Conservation (phyloP, 768 basidiomycete genomes). For the Amanita pallidorosea region DNA sequence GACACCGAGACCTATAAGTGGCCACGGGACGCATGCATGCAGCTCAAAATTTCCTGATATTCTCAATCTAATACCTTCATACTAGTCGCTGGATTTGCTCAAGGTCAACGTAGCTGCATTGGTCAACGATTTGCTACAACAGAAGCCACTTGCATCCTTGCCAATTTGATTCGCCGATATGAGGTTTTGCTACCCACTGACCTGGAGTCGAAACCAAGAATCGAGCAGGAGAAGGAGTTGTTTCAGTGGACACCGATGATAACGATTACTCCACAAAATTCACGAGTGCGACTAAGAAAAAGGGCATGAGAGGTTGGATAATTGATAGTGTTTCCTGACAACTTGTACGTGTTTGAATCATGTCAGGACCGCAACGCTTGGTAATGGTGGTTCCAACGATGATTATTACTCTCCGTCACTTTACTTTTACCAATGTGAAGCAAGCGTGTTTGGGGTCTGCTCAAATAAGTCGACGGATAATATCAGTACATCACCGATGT, state of each 20-base stretch:
- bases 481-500: too few species aligned
- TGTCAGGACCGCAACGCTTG: too few species aligned
- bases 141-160: constrained; percentile 30
- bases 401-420: too few species aligned
- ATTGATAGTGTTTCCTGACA: too few species aligned
- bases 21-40: constrained; percentile 40
- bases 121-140: constrained; percentile 37
- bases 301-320: too few species aligned
- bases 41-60: not conserved
- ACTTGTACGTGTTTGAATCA: too few species aligned
- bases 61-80: not conserved
- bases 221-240: constrained; percentile 21
- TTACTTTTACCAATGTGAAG: too few species aligned
- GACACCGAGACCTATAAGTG: constrained; percentile 38
- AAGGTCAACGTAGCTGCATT: constrained; percentile 34
- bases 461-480: too few species aligned
- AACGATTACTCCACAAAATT: constrained; percentile 23
- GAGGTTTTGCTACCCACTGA: constrained; percentile 28
- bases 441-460: too few species aligned
- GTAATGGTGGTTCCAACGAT: too few species aligned
- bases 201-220: constrained; percentile 14
- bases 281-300: constrained; percentile 11
- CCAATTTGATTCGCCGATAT: constrained; percentile 31
- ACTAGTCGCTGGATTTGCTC: constrained; percentile 34
- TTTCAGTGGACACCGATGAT: constrained; percentile 26